Evolutionary conservation across 768 basidiomycete species (phyloP).

Genomic region (Hortiboletus flavorubellus): DNA sequence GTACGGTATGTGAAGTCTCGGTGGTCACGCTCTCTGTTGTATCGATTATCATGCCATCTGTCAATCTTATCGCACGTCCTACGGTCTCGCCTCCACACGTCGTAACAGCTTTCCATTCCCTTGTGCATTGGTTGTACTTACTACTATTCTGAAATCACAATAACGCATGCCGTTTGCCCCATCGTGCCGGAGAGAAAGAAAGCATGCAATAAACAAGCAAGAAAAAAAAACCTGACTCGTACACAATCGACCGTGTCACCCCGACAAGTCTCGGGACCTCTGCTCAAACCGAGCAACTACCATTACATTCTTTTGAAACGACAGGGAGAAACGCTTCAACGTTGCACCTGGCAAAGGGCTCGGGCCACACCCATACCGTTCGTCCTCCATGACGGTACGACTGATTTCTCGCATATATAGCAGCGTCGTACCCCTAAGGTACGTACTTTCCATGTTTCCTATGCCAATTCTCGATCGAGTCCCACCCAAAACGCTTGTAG

Average conservation of each 20-base stretch:
- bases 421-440: not conserved
- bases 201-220: too few species aligned
- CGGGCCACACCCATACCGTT: too few species aligned
- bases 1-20: not conserved
- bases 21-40: not conserved
- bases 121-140: conserved; percentile 7
- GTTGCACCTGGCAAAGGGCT: too few species aligned
- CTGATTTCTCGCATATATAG: too few species aligned
- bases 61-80: not conserved
- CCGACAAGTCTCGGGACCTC: too few species aligned
- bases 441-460: conserved; percentile 46
- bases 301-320: too few species aligned
- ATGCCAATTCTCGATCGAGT: conserved; percentile 60
- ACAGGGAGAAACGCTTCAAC: too few species aligned
- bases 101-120: conserved; percentile 5
- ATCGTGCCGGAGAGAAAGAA: not conserved
- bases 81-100: conserved; percentile 1
- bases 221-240: too few species aligned
- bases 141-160: not conserved
- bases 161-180: not conserved
- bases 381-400: too few species aligned
- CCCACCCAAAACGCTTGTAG: conserved; percentile 41
- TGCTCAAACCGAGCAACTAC: too few species aligned
- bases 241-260: too few species aligned
- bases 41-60: not conserved